Conservation (phyloP, 2,329 filamentous ascomycete species). For the Microdochium paspali region DNA sequence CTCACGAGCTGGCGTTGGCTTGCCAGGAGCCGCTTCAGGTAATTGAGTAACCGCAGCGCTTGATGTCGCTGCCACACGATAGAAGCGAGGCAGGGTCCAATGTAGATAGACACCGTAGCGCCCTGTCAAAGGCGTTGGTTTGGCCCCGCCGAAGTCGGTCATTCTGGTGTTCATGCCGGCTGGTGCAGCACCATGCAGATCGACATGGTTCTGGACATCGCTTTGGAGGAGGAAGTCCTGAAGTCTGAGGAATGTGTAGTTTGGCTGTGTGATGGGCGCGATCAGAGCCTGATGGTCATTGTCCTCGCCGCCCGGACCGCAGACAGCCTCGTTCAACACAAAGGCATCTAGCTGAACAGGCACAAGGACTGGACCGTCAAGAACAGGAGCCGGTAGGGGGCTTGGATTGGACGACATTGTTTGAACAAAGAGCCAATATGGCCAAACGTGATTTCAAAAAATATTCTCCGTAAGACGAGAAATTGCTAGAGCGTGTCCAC, state of each 20-base stretch:
- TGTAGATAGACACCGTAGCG: constrained; percentile 31
- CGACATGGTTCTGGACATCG: too few species aligned
- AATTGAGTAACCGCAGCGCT: neutral
- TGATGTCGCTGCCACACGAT: constrained; percentile 17
- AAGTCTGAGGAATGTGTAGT: neutral
- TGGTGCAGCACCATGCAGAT: too few species aligned
- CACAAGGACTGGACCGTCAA: neutral
- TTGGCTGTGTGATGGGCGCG: neutral
- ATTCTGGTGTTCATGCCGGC: constrained; percentile 29
- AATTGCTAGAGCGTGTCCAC: too few species aligned
- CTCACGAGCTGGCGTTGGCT: neutral
- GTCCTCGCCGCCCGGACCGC: neutral
- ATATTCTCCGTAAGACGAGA: too few species aligned
- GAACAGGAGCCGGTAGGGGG: too few species aligned
- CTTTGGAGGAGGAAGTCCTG: too few species aligned
- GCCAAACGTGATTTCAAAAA: too few species aligned
- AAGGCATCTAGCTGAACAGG: neutral
- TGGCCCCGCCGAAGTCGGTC: constrained; percentile 21
- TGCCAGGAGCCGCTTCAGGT: neutral
- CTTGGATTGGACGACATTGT: too few species aligned
- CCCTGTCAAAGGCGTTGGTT: constrained; percentile 2
- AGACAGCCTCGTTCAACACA: neutral
- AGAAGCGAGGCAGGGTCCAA: constrained; percentile 28
- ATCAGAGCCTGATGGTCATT: neutral
- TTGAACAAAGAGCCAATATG: too few species aligned